Conservation (phyloP, 768 basidiomycete genomes). For the Hysterangium stoloniferum region DNA sequence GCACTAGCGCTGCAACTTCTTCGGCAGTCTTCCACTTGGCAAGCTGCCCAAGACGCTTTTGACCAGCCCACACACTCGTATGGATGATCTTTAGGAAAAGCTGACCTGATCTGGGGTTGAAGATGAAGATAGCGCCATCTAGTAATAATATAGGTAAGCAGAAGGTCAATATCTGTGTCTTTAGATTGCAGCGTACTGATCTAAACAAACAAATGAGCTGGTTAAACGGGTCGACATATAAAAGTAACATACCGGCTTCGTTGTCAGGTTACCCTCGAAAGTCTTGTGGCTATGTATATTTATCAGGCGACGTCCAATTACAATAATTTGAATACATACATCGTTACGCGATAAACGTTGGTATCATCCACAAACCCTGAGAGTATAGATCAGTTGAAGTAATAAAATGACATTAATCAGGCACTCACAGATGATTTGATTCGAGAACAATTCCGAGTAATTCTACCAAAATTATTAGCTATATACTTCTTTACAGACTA, state of each 20-base stretch:
- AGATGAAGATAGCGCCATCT: conserved; percentile 98
- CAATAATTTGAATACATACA: conserved; percentile 35
- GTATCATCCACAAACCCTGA: conserved; percentile 98
- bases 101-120: conserved; percentile 98
- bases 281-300: conserved; percentile 86
- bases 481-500: conserved; percentile 6
- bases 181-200: conserved; percentile 14
- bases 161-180: not conserved
- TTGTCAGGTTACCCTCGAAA: conserved; percentile 99
- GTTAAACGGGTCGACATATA: not conserved
- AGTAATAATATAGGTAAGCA: conserved; percentile 11
- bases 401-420: not conserved
- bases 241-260: conserved; percentile 84
- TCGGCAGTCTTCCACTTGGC: conserved; percentile 99
- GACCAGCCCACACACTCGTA: conserved; percentile 99
- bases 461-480: conserved; percentile 36
- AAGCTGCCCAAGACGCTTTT: conserved; percentile 98
- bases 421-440: conserved; percentile 88
- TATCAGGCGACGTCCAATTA: conserved; percentile 7
- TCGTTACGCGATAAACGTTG: conserved; percentile 98
- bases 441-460: conserved; percentile 93
- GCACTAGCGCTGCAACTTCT: conserved; percentile 97
- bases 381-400: not conserved
- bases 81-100: conserved; percentile 99
- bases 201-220: conserved; percentile 9